Conservation (phyloP, 1,284 basidiomycete species). For the Heterobasidion irregulare region DNA sequence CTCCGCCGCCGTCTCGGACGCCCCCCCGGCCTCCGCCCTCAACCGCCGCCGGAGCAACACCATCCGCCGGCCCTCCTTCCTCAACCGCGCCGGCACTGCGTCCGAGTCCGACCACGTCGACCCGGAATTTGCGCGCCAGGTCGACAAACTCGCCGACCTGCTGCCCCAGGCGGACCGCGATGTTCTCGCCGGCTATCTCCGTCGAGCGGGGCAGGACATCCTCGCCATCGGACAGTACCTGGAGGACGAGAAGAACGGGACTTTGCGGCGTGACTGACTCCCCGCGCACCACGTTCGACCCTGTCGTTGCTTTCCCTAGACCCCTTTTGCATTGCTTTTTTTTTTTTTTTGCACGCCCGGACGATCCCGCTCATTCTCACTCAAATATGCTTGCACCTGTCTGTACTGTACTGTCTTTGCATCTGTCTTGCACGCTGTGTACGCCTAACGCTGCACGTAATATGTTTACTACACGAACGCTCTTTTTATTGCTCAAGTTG, state of each 20-base stretch:
- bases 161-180: constrained; percentile 69
- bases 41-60: constrained; percentile 29
- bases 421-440: neutral
- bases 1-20: constrained; percentile 25
- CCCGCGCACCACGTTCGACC: no score
- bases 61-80: constrained; percentile 44
- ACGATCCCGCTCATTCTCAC: neutral
- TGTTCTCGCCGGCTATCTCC: constrained; percentile 66
- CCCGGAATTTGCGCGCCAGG: constrained; percentile 52
- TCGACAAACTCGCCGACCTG: constrained; percentile 66
- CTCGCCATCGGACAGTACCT: constrained; percentile 82
- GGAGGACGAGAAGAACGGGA: constrained; percentile 79
- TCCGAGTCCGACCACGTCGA: constrained; percentile 17
- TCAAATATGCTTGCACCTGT: neutral
- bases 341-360: neutral
- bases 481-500: neutral
- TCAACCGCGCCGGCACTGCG: constrained; percentile 6
- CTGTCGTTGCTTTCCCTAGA: neutral
- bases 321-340: neutral
- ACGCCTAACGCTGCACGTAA: neutral
- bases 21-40: constrained; percentile 2
- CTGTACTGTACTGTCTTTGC: neutral
- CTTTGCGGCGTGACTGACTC: constrained; percentile 31
- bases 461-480: neutral
- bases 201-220: constrained; percentile 69